Conservation (phyloP, 768 basidiomycete genomes). For the Coprinopsis marcescibilis region DNA sequence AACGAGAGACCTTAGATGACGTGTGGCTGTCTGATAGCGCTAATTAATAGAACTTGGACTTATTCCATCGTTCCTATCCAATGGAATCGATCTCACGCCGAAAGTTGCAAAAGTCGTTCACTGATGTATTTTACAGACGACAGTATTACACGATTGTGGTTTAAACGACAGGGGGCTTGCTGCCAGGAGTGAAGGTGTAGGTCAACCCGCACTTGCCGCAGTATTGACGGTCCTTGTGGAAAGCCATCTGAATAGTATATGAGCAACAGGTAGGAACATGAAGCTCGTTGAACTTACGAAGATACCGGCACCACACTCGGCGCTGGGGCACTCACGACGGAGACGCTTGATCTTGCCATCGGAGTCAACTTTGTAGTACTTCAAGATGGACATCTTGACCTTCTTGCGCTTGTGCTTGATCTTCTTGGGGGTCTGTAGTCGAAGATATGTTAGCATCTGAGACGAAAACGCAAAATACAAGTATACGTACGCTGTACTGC, state of each 20-base stretch:
- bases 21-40: too few relatives aligned
- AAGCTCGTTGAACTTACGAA: slow-evolving; percentile 51
- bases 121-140: not conserved
- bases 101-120: not conserved
- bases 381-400: slow-evolving; percentile 99
- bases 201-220: slow-evolving; percentile 93
- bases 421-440: slow-evolving; percentile 87
- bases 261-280: slow-evolving; percentile 13
- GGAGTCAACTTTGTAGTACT: slow-evolving; percentile 99
- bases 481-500: slow-evolving; percentile 83
- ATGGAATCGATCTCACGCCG: too few relatives aligned
- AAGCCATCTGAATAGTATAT: slow-evolving; percentile 75
- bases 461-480: not conserved
- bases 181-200: slow-evolving; percentile 77
- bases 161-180: slow-evolving; percentile 71
- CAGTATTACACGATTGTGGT: not conserved
- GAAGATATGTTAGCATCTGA: slow-evolving; percentile 3
- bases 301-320: slow-evolving; percentile 81
- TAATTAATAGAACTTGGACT: too few relatives aligned
- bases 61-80: too few relatives aligned
- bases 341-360: slow-evolving; percentile 99
- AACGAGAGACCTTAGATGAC: too few relatives aligned
- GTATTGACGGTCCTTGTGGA: slow-evolving; percentile 97
- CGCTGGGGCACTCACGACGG: slow-evolving; percentile 88
- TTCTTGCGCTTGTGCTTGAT: slow-evolving; percentile 99